Base-by-base conservation (phyloP, 768 basidiomycete genomes). In the Rhodosporidiobolus odoratus region DNA sequence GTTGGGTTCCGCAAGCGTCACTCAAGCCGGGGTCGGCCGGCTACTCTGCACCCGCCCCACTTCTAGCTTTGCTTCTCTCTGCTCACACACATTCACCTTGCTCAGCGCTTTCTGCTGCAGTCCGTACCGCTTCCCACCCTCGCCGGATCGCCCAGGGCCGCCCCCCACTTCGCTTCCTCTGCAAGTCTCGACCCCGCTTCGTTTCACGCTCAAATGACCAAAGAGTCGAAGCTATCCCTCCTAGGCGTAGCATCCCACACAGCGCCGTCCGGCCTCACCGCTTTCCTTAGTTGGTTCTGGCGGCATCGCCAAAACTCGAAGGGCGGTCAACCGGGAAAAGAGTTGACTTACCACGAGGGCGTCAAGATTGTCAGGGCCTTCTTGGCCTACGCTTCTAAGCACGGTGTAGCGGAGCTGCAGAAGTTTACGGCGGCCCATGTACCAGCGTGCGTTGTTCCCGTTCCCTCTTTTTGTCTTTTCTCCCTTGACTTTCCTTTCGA, bases 351-450 rank as follows among this genome's bases (percentile, higher is more conserved):
- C 65, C 78, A 79, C 56, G 80, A 80, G 67, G 79, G 75, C 7
- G 58, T 80, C 48, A 76, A 78, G 62, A 78, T 81, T 45, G 76
- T 80, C 30, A 67, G 77, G 40, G 61, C 76, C 34, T 81, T 81
- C 62, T 68, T 81, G 21, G 77, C 77, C 9, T 79, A 77, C 61
- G 77, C 79, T 3, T 76, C 78, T 56, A 76, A 73, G 57, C 79
- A 79, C 67, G 77, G 79, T 8, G 76, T 81, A 4, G 78, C 78
- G 64, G 80, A 81, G 47, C 75, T 80, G 16, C 80, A 81, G 68
- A 71, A 74, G 13, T 80, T 80, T 63, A 80, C 79, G 17, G 79
- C 78, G 1, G 56, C 57, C 30, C 47, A 60, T 0, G 73, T 74
- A 4, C 73, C 73, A 2, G 41, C 37, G 68, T 71, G 25, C 43